Base-by-base conservation (phyloP, 2,329 filamentous ascomycete species). In the Fusarium neocosmosporiellum region DNA sequence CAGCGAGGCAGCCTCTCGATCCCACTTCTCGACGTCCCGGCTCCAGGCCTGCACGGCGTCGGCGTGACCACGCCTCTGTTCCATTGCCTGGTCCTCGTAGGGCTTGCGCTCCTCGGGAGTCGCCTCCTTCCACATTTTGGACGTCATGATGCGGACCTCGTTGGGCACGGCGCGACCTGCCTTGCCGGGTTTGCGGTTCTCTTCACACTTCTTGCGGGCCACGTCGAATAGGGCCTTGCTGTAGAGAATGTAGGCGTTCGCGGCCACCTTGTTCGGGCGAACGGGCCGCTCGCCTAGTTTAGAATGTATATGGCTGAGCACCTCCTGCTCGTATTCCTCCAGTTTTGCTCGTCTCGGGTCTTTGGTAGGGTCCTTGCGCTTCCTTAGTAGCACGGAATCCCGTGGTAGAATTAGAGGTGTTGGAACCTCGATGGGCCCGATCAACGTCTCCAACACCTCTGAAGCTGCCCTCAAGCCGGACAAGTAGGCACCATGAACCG, bases 401-500 rank as follows among this genome's bases (percentile, higher is more conserved):
- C 92, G 90, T 71, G 91, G 86, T 67, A 90, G 87, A 20, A 98
- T 89, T 4, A 99, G 87, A 2, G 95, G 95, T 5, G 86, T 86
- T 1, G 93, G 93, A 13, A 98, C 85, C 50, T 92, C 84, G 67
- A 99, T 94, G 1, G 94, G 92, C 1, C 96, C 96, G 34, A 96
- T 86, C 80, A 98, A 89, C 4, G 90, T 86, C 63, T 96, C 92
- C 39, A 98, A 86, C 3, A 99, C 89, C 78, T 98, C 95, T 4
- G 93, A 92, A 13, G 96, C 96, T 5, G 93, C 96, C 58, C 96
- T 92, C 7, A 99, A 86, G 4, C 96, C 97, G 2, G 96, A 98
- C 5, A 99, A 86, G 79, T 98, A 99, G 10, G 96, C 97, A 7
- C 96, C 96, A 75, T 99, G 96, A 1, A 99, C 96, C 3, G 96